Conservation (phyloP, 2,329 filamentous ascomycete genomes). For the Neopestalotiopsis clavispora region DNA sequence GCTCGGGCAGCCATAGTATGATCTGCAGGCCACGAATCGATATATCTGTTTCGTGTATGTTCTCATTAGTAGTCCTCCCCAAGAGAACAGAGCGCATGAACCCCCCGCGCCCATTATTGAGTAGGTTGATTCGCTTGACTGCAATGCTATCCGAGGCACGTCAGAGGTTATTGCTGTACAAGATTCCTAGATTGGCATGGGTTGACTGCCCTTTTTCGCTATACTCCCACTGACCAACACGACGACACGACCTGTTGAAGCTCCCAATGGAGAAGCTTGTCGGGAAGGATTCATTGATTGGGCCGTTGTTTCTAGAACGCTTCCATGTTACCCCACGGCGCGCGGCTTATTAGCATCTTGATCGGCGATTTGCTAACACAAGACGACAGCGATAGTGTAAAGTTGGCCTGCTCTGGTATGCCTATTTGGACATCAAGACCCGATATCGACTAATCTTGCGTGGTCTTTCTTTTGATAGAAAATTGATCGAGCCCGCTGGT, state of each 20-base stretch:
- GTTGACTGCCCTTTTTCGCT: neutral
- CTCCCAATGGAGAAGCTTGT: slow-evolving; percentile 3
- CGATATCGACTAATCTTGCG: neutral
- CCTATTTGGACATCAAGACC: neutral
- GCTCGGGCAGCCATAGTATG: neutral
- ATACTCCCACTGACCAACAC: neutral
- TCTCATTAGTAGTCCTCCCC: neutral
- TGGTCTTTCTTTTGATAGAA: neutral
- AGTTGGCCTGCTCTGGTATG: neutral
- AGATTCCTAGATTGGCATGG: neutral
- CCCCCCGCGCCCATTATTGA: neutral
- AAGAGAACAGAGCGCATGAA: neutral
- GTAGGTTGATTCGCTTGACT: neutral
- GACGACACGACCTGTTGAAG: neutral
- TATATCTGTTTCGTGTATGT: neutral
- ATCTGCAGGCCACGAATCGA: slow-evolving; percentile 9
- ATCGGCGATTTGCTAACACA: neutral
- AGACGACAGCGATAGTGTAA: neutral
- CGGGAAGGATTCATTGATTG: neutral
- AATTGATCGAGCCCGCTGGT: too few relatives aligned
- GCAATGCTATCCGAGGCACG: neutral
- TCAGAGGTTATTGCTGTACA: neutral
- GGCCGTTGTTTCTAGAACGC: slow-evolving; percentile 11
- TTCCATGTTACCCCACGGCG: slow-evolving; percentile 5
- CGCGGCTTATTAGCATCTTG: neutral